These are phyloP conservation scores for Epichloe brachyelytri DNA, from an alignment of 2,329 filamentous ascomycete genomes.

Conservation along the genomic window DNA sequence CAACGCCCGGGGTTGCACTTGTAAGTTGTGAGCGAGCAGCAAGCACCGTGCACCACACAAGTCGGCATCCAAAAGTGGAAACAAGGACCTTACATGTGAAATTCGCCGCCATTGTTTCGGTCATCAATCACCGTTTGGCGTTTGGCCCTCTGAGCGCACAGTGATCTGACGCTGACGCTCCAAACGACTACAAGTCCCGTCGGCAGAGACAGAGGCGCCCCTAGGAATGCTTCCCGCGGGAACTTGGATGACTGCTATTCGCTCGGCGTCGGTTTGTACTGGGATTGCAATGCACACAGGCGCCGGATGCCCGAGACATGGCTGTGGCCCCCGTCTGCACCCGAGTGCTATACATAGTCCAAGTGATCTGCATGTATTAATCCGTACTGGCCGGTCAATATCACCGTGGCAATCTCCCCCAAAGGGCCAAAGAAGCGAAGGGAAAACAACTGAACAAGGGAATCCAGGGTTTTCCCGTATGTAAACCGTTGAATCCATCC, in stretches of 20 bases:
- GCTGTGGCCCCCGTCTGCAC: slow-evolving; percentile 31
- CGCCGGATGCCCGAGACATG: slow-evolving; percentile 17
- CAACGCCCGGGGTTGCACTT: no score
- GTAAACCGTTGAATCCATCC: neutral
- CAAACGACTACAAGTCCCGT: no score
- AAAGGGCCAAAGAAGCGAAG: neutral
- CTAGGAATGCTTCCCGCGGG: neutral
- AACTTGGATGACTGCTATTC: neutral
- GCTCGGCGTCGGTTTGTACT: slow-evolving; percentile 12
- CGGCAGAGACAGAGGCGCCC: neutral
- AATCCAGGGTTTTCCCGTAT: neutral
- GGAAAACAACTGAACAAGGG: neutral
- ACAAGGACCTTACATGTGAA: no score
- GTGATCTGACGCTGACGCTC: no score
- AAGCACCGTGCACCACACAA: no score
- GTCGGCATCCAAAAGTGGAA: no score
- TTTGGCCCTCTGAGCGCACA: no score
- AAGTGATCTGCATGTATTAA: slow-evolving; percentile 24
- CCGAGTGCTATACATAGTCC: slow-evolving; percentile 42
- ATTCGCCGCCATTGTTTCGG: no score
- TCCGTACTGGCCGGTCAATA: neutral
- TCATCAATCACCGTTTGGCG: no score
- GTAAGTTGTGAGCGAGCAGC: no score
- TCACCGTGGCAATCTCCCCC: slow-evolving; percentile 18
- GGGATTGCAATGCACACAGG: slow-evolving; percentile 24